A percentile compares a stretch with the other conserved stretches of the same genome.
Evolutionary conservation across 1,139 yeast genomes (phyloP).

Genomic region (Saccharomycopsis hybrid): DNA sequence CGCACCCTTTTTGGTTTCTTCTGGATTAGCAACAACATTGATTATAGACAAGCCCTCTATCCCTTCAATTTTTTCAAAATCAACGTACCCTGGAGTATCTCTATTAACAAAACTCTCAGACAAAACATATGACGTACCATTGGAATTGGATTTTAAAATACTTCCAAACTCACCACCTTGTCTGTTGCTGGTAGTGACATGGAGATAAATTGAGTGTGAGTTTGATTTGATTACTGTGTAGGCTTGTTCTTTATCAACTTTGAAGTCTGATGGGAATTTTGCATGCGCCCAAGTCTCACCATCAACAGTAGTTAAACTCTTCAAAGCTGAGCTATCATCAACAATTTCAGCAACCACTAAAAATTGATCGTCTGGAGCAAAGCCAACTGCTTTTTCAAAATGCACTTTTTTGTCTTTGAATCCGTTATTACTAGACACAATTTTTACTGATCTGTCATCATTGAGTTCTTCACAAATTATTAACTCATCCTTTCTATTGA

Average conservation of each 20-base stretch:
- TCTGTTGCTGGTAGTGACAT: conserved; percentile 60
- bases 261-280: conserved; percentile 64
- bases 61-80: conserved; percentile 78
- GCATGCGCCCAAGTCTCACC: conserved; percentile 79
- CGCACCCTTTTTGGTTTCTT: conserved; percentile 36
- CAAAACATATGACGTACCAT: conserved; percentile 86
- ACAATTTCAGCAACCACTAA: conserved; percentile 61
- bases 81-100: conserved; percentile 68
- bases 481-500: conserved; percentile 38
- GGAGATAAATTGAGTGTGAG: conserved; percentile 72
- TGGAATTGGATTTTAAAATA: conserved; percentile 85
- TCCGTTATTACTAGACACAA: conserved; percentile 49
- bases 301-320: conserved; percentile 72
- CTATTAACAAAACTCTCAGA: conserved; percentile 74
- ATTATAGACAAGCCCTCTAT: conserved; percentile 83
- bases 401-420: conserved; percentile 37
- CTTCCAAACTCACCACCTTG: conserved; percentile 63
- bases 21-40: conserved; percentile 57
- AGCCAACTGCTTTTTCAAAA: conserved; percentile 55
- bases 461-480: conserved; percentile 54
- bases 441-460: conserved; percentile 26
- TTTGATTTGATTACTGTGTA: conserved; percentile 78
- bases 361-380: conserved; percentile 59
- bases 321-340: conserved; percentile 35
- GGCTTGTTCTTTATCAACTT: conserved; percentile 62